phyloP scores from a whole-genome alignment of 2,329 filamentous ascomycete genomes.

The Xylaria sp. region DNA sequence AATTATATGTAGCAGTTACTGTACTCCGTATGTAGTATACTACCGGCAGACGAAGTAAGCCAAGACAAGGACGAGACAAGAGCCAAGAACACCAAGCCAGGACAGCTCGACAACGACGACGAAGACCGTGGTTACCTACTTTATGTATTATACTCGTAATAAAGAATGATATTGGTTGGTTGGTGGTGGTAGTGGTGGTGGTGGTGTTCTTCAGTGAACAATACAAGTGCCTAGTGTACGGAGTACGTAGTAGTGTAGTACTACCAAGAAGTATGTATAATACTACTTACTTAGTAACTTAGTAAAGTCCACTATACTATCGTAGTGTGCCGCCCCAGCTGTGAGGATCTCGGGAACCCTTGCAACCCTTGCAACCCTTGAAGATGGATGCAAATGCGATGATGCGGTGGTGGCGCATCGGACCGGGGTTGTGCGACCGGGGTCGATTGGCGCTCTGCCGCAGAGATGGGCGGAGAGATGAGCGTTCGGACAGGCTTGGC shows the following conservation, averaged over 20 bases:
- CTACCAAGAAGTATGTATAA: no score
- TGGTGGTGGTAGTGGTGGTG: background rate
- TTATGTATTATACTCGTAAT: background rate
- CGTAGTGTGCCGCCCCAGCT: background rate
- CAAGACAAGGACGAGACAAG: background rate
- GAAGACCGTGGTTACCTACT: background rate
- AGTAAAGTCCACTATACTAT: no score
- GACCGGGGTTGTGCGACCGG: conserved; percentile 3
- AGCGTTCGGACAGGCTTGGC: conserved; percentile 45
- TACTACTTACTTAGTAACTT: no score
- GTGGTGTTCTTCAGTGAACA: background rate
- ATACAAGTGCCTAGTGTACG: no score
- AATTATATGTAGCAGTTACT: background rate
- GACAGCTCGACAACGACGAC: background rate
- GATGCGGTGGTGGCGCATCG: background rate
- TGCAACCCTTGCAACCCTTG: background rate
- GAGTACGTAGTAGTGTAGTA: no score
- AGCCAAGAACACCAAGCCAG: background rate
- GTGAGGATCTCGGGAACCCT: conserved; percentile 25
- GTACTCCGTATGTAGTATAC: background rate
- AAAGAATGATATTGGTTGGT: background rate
- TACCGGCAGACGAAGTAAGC: background rate
- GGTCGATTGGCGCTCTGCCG: conserved; percentile 14
- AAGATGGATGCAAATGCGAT: conserved; percentile 2
- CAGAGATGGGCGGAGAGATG: conserved; percentile 10